phyloP scores from a whole-genome alignment of 2,329 filamentous ascomycete species.

The Aspergillus niger region DNA sequence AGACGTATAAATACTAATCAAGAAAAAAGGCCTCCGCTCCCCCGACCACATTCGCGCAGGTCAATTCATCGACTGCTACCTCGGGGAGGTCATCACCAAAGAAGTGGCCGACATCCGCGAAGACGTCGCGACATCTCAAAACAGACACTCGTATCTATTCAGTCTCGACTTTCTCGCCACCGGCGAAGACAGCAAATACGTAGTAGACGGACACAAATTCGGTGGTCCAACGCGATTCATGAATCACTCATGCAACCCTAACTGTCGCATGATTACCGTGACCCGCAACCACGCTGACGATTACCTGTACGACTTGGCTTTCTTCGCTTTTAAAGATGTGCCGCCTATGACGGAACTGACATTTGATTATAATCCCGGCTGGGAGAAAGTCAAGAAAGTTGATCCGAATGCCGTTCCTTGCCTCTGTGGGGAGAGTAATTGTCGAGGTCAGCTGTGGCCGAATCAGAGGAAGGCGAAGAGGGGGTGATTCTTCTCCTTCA shows the following conservation, averaged over 20 bases:
- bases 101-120: constrained; percentile 43
- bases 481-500: constrained; percentile 14
- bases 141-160: constrained; percentile 46
- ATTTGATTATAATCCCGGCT: constrained; percentile 49
- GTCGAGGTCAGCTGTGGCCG: constrained; percentile 49
- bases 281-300: constrained; percentile 44
- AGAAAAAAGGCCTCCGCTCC: constrained; percentile 42
- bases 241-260: constrained; percentile 53
- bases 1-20: constrained; percentile 7
- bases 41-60: constrained; percentile 40
- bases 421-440: constrained; percentile 47
- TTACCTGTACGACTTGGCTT: constrained; percentile 49
- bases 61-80: constrained; percentile 50
- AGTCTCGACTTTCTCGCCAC: constrained; percentile 41
- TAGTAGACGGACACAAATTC: constrained; percentile 48
- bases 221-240: constrained; percentile 49
- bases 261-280: constrained; percentile 48
- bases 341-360: constrained; percentile 46
- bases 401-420: constrained; percentile 46
- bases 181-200: constrained; percentile 34
- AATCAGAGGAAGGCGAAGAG: constrained; percentile 37
- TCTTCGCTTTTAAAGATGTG: constrained; percentile 49
- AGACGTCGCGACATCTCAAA: constrained; percentile 26
- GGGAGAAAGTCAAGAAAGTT: constrained; percentile 25
- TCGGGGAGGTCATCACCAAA: constrained; percentile 47